Evolutionary conservation across 208 protist genomes (phyloP).

Genomic region (Leishmania martiniquensis): DNA sequence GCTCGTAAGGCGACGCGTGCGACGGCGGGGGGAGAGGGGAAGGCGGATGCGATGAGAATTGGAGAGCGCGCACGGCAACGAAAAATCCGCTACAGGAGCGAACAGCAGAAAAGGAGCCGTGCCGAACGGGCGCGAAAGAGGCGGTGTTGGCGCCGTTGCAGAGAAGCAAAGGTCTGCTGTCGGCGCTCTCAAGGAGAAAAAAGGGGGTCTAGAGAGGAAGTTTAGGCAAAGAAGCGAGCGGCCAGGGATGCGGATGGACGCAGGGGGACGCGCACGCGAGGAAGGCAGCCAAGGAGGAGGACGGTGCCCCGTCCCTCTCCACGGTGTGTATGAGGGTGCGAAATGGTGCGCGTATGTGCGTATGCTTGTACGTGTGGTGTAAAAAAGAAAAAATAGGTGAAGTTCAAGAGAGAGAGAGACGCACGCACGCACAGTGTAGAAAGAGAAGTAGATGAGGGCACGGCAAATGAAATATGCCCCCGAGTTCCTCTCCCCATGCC

Average conservation of each 20-base stretch:
- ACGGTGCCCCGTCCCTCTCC: background rate
- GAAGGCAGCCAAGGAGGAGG: background rate
- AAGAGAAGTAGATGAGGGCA: background rate
- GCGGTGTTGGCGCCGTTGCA: background rate
- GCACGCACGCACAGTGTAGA: conserved; percentile 3
- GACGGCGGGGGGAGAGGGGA: background rate
- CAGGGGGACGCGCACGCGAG: background rate
- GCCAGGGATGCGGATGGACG: too few relatives aligned
- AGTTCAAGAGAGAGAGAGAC: background rate
- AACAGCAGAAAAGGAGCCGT: background rate
- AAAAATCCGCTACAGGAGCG: background rate
- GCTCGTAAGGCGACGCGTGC: background rate
- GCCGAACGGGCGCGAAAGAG: background rate
- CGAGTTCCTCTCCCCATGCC: too few relatives aligned
- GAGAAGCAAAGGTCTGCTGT: background rate
- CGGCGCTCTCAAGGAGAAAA: background rate
- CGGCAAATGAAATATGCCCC: too few relatives aligned
- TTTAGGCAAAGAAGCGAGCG: background rate
- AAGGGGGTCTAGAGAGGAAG: background rate
- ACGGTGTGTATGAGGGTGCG: background rate
- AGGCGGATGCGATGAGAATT: background rate
- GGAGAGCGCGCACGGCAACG: background rate
- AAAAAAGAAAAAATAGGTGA: background rate
- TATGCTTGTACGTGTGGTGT: background rate
- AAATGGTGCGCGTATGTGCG: background rate